Evolutionary conservation across 768 basidiomycete genomes (phyloP).

Genomic region (Dictyophora rubrovolvata): DNA sequence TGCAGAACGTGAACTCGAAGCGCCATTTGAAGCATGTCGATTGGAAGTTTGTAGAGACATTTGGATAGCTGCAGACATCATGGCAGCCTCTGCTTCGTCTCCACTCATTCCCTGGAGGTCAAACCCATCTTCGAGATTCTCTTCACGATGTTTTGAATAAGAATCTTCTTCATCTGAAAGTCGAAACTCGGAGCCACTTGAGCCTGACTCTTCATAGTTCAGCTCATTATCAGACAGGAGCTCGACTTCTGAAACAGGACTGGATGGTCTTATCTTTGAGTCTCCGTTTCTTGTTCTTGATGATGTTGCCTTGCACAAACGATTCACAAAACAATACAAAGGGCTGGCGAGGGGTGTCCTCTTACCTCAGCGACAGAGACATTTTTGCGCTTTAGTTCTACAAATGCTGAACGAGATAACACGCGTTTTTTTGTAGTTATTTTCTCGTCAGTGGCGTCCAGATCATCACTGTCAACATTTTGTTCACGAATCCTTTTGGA

Average conservation of each 20-base stretch:
- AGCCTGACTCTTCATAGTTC: slow-evolving; percentile 38
- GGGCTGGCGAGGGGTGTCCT: neutral
- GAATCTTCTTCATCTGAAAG: slow-evolving; percentile 22
- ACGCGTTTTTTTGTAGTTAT: neutral
- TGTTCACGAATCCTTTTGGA: neutral
- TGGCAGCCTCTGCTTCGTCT: slow-evolving; percentile 36
- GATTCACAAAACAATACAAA: neutral
- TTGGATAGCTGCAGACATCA: slow-evolving; percentile 49
- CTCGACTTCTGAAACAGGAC: neutral
- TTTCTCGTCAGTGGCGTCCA: neutral
- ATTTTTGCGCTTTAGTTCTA: neutral
- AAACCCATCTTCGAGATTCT: neutral
- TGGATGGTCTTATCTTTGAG: neutral
- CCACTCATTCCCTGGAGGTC: slow-evolving; percentile 12
- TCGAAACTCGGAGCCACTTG: slow-evolving; percentile 54
- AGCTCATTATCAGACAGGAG: slow-evolving; percentile 26
- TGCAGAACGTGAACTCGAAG: slow-evolving; percentile 27
- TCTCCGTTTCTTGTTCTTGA: neutral
- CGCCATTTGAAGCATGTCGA: slow-evolving; percentile 21
- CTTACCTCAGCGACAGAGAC: neutral
- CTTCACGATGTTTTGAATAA: slow-evolving; percentile 10
- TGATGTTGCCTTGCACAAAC: neutral
- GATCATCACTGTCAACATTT: neutral
- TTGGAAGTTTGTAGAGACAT: slow-evolving; percentile 35
- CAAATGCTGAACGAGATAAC: neutral